Base-by-base conservation (phyloP, 2,329 filamentous ascomycete species). In the Chrysoporthe austroafricana region DNA sequence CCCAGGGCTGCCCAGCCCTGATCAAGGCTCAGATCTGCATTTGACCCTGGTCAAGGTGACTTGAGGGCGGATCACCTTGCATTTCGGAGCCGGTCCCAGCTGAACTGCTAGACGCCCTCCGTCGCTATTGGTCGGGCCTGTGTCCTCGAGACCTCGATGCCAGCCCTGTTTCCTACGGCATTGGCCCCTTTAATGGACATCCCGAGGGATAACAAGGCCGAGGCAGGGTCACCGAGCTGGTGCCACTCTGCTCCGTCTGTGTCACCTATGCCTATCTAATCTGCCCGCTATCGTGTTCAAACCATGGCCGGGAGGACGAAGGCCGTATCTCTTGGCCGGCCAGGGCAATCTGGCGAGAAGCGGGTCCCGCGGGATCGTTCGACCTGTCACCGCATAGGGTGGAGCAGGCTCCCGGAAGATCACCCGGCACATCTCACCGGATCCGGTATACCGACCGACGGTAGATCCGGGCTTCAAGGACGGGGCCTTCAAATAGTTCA, bases 321-420 rank as follows among this genome's bases (percentile, higher is more conserved):
- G 11, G 11, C 16, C 8, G 6, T 7, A 54, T 34, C 21, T 14
- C 9, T 34, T 13, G 26, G 50, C 50, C 50, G 21, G 48, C 21
- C 50, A 32, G 36, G 36, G 32, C 18, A 43, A 44, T 43, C 1
- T 26, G 48, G 43, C 26, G 46, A 57, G 39, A 34, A 57, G 48
- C 62, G 62, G 62, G n/a, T n/a, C 50, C 62, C 62, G 62, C 62
- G 62, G 61, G 62, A 26, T 14, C 39, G 44, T 36, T 63, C n/a
- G 62, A 34, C 62, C 18, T 44, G 50, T 43, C 50, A 18, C 18
- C 21, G 39, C 5, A 26, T n/a, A 26, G 14, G 42, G 58, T 44
- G 39, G 58, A 61, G 39, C 57, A 46, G 60, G 21, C 36, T 39
- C 39, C 57, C 39, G n/a, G 57, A 32, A 42, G 36, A 21, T 26